Evolutionary conservation across 768 basidiomycete species (phyloP).

Genomic region (Sporobolomyces phaffii): DNA sequence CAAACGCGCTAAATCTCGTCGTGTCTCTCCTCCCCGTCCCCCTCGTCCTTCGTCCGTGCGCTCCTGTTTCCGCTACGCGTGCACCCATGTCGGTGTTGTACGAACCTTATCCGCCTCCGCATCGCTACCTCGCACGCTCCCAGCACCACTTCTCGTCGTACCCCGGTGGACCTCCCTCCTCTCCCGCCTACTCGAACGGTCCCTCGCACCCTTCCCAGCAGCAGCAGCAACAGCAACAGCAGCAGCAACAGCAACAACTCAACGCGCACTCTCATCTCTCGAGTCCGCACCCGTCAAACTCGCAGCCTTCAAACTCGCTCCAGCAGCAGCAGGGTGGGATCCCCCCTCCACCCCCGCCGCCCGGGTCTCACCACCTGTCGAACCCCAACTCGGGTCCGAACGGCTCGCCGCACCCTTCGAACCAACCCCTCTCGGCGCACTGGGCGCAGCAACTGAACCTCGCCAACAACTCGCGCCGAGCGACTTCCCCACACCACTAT

Average conservation of each 20-base stretch:
- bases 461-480: conserved; percentile 69
- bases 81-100: background rate
- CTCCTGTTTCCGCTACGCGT: no score
- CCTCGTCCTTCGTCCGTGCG: background rate
- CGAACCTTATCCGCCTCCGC: background rate
- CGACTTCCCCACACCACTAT: conserved; percentile 84
- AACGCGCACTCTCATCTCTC: conserved; percentile 30
- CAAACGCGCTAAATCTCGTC: background rate
- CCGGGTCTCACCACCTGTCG: conserved; percentile 24
- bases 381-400: conserved; percentile 1
- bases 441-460: conserved; percentile 41
- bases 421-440: conserved; percentile 31
- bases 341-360: conserved; percentile 15
- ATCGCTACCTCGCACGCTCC: background rate
- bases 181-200: conserved; percentile 27
- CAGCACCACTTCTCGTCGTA: conserved; percentile 28
- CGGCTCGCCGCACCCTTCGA: conserved; percentile 10
- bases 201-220: conserved; percentile 23
- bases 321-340: background rate
- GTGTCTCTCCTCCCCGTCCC: background rate
- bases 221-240: conserved; percentile 10
- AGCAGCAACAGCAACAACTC: conserved; percentile 7
- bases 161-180: conserved; percentile 25
- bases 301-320: background rate
- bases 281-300: conserved; percentile 16